Base-by-base conservation (phyloP, 139 green algal species). In the Chlorella sp. region DNA sequence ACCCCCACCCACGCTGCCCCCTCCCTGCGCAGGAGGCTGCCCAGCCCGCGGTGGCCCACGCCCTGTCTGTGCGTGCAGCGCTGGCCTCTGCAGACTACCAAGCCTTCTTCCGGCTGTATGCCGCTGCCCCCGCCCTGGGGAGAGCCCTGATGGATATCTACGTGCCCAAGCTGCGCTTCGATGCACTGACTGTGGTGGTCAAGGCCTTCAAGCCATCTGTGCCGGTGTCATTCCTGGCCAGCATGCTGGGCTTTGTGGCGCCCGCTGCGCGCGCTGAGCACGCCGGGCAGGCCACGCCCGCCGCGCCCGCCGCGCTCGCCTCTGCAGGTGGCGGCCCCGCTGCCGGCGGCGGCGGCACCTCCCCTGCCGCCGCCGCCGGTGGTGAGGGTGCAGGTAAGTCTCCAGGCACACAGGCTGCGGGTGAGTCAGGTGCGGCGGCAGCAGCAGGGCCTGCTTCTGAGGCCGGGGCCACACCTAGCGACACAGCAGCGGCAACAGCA, bases 51-150 rank as follows among this genome's bases (percentile, higher is more conserved):
- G 87, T 96, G n/a, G 69, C 81, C 26, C 92, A 96, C 67, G 93
- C 94, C 17, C 78, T 96, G 38, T 32, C 87, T 55, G 91, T 95
- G 39, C 30, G 91, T 9, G 28, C 85, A n/a, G 88, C 92, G 13
- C 39, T 93, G 16, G 67, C 55, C 30, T 81, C 72, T n/a, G 44
- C 63, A 20, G 82, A 93, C 69, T 92, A 91, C 71, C 60, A 74
- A 1, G 71, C 63, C 7, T 96, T 98, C 82, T 98, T 97, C 83
- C 25, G 74, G 28, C 89, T 97, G 36, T 98, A 98, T 79, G 76
- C 78, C 2, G 38, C 56, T 0, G 92, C 94, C 18, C 94, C 95
- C 25, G 83, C 86, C 38, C 86, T 98, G 16, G 89, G 92, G 13
- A 86, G 93, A 17, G 91, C 91, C 1, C 89, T 98, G 44, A 89